Evolutionary conservation across 768 basidiomycete species (phyloP), one percentile per base, ranked within the genome.

Genomic region (Naematelia aurantialba): DNA sequence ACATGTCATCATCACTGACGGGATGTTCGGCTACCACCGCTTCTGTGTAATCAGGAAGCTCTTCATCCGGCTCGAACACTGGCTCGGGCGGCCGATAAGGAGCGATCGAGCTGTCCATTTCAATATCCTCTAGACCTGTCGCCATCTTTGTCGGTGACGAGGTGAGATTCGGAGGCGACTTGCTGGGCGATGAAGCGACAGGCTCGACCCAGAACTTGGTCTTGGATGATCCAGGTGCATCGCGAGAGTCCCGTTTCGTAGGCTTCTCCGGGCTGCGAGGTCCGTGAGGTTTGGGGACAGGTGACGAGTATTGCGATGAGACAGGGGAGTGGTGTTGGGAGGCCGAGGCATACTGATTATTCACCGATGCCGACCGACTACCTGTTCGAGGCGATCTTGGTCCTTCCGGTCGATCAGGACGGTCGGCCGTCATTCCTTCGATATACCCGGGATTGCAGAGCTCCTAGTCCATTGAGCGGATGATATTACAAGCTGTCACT

Each of bases 51-150:
- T 63, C 67, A 17, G 68, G 68, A 0, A 65, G 65, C 47, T 63
- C 58, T 51, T 72, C 70, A 25, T 72, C 70, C 22, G 66, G 63
- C 29, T 72, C 70, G 24, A 66, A 62, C 31, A 72, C 68, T 5
- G 66, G 61, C 58, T 72, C 70, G 17, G 70, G 70, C 1, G 70
- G 61, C 49, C 70, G 61, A 57, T 69, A 72, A 0, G 68, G 66
- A 3, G 70, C 63, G 31, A 69, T 65, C n/a, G 66, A 52, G 13
- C 50, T 46, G 42, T 67, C 70, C 26, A 54, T 44, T 3, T 65
- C 63, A 5, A 52, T 19, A 17, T 58, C 55, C 12, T 29, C 34
- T 17, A 31, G 14, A 49, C 21, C 26, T 42, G 29, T n/a, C n/a
- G 53, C 27, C 21, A 22, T 45, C 53, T 10, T 34, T 25, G 30